phyloP scores from a whole-genome alignment of 1,139 yeast genomes.

The Scheffersomyces quercinus region DNA sequence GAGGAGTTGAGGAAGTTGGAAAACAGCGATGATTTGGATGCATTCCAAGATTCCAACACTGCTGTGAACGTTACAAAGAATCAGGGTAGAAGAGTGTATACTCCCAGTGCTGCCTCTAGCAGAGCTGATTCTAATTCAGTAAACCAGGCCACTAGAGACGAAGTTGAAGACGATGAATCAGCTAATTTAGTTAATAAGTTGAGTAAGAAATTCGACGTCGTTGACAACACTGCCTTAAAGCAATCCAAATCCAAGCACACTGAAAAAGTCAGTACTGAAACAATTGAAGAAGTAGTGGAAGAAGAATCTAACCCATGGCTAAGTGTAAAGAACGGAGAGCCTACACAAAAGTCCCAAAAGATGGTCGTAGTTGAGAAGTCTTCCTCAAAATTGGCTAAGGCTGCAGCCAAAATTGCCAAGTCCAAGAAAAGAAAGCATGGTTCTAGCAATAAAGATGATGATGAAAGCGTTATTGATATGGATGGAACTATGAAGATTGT shows the following conservation, averaged over 20 bases:
- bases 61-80: slow-evolving; percentile 57
- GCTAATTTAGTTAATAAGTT: slow-evolving; percentile 46
- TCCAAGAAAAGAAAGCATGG: slow-evolving; percentile 43
- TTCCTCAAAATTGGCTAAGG: slow-evolving; percentile 56
- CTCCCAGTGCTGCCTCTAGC: slow-evolving; percentile 61
- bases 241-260: slow-evolving; percentile 6
- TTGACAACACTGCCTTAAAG: slow-evolving; percentile 7
- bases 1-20: slow-evolving; percentile 50
- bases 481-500: slow-evolving; percentile 44
- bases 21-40: slow-evolving; percentile 44
- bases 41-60: slow-evolving; percentile 27
- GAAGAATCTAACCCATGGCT: slow-evolving; percentile 74
- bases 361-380: slow-evolving; percentile 56
- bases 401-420: slow-evolving; percentile 52
- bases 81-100: slow-evolving; percentile 79
- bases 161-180: slow-evolving; percentile 56
- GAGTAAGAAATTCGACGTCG: slow-evolving; percentile 23
- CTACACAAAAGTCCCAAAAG: slow-evolving; percentile 52
- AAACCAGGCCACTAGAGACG: slow-evolving; percentile 45
- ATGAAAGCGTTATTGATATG: slow-evolving; percentile 48
- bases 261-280: slow-evolving; percentile 4
- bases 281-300: slow-evolving; percentile 18
- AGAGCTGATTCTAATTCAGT: slow-evolving; percentile 44
- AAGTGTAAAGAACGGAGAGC: slow-evolving; percentile 16
- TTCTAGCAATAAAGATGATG: slow-evolving; percentile 27